These are phyloP conservation scores for Dovyalis caffra DNA, from an alignment of 345 rosid genomes.

Conservation along the genomic window DNA sequence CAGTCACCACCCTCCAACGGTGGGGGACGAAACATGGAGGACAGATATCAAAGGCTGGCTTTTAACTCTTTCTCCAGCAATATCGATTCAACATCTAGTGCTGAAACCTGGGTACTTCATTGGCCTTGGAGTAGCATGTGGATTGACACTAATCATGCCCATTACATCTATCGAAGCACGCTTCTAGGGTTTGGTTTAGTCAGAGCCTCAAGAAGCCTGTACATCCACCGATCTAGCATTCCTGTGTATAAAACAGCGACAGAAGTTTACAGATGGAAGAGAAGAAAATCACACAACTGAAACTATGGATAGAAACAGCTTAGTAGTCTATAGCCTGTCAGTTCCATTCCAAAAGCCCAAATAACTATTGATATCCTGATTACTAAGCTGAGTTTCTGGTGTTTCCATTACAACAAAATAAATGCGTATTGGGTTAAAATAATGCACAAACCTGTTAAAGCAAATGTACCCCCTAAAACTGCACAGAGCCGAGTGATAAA, in stretches of 20 bases:
- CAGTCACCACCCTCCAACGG: not conserved
- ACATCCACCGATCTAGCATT: slow-evolving; percentile 99
- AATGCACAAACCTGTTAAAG: slow-evolving; percentile 71
- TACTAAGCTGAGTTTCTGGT: not conserved
- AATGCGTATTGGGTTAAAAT: not conserved
- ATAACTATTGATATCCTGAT: not conserved
- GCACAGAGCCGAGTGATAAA: slow-evolving; percentile 96
- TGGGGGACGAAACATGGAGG: not conserved
- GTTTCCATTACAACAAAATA: too few relatives aligned
- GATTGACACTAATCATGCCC: too few relatives aligned
- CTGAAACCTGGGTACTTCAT: not conserved
- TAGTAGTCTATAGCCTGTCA: not conserved
- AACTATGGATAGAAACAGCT: not conserved
- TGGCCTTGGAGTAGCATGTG: not conserved
- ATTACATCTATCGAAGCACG: not conserved
- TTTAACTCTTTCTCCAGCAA: not conserved
- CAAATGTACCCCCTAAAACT: slow-evolving; percentile 98
- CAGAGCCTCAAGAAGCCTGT: slow-evolving; percentile 60
- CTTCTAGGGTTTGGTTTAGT: slow-evolving; percentile 47
- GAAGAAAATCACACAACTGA: not conserved
- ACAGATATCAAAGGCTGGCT: not conserved
- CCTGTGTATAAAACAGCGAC: slow-evolving; percentile 40
- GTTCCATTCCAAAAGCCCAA: not conserved
- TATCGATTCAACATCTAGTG: not conserved
- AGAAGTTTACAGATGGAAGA: not conserved